Conservation (phyloP, 371 early-diverging fungal species). For the Caulochytrium protostelioides region DNA sequence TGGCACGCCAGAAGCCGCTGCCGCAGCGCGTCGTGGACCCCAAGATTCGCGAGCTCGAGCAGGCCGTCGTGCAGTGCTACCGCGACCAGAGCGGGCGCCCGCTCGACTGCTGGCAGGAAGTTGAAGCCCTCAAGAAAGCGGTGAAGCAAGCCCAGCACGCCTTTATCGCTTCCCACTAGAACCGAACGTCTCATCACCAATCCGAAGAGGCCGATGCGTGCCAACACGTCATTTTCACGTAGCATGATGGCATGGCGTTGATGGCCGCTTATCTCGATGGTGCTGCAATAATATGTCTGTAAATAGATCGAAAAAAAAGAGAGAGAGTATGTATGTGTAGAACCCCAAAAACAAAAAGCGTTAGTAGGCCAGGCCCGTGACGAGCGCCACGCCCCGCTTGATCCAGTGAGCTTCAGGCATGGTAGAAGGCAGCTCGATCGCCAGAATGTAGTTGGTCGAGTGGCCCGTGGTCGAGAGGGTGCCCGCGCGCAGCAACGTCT, state of each 20-base stretch:
- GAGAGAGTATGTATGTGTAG: not conserved
- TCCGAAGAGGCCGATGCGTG: too few species aligned
- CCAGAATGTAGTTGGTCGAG: slow-evolving; percentile 33
- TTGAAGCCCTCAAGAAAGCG: slow-evolving; percentile 33
- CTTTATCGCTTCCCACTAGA: too few species aligned
- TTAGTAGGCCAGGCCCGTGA: slow-evolving; percentile 8
- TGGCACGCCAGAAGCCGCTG: too few species aligned
- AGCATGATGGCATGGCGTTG: too few species aligned
- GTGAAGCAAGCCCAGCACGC: slow-evolving; percentile 32
- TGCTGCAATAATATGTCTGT: too few species aligned
- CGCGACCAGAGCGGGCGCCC: slow-evolving; percentile 23
- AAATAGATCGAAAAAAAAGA: not conserved
- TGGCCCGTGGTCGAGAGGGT: slow-evolving; percentile 40
- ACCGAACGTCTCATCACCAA: too few species aligned
- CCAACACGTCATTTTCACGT: too few species aligned
- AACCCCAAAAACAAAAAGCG: not conserved
- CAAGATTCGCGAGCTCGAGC: too few species aligned
- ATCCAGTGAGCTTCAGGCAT: slow-evolving; percentile 27
- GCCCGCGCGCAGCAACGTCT: slow-evolving; percentile 32
- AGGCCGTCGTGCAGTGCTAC: slow-evolving; percentile 10
- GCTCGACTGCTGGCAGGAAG: slow-evolving; percentile 46
- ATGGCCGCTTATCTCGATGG: too few species aligned
- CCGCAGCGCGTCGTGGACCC: too few species aligned
- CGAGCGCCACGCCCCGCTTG: slow-evolving; percentile 29
- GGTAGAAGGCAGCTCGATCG: slow-evolving; percentile 30